phyloP scores from a whole-genome alignment of 2,329 filamentous ascomycete genomes.

The Beauveria caledonica region DNA sequence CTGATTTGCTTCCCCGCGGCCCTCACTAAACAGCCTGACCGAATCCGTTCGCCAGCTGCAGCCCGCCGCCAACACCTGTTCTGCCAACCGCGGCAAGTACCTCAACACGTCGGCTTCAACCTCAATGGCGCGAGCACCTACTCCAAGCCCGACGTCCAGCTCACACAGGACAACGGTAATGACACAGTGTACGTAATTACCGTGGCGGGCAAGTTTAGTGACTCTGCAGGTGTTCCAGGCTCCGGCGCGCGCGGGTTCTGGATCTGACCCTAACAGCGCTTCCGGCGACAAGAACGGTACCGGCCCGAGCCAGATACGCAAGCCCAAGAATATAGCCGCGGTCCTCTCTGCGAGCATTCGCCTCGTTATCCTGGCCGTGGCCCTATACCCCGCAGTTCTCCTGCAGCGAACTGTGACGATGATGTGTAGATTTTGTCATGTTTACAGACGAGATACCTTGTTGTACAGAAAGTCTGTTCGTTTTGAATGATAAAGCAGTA shows the following conservation, averaged over 20 bases:
- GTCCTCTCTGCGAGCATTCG: not conserved
- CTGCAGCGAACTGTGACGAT: not conserved
- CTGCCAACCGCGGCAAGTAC: conserved; percentile 13
- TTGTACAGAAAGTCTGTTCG: not conserved
- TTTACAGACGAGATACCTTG: not conserved
- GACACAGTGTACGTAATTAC: conserved; percentile 26
- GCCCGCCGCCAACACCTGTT: conserved; percentile 12
- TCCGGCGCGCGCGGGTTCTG: too few species aligned
- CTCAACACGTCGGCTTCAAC: conserved; percentile 17
- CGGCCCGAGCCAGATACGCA: not conserved
- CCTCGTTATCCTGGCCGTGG: not conserved
- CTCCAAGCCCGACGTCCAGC: conserved; percentile 17
- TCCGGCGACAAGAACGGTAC: not conserved
- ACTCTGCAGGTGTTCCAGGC: not conserved
- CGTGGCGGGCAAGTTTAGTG: conserved; percentile 17
- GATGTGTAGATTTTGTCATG: not conserved
- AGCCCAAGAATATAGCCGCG: not conserved
- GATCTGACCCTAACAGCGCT: not conserved
- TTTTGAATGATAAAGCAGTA: not conserved
- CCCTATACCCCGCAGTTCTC: not conserved
- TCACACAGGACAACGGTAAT: conserved; percentile 22
- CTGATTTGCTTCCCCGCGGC: not conserved
- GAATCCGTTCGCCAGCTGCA: conserved; percentile 11
- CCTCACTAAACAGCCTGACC: not conserved
- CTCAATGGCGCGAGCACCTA: conserved; percentile 18